phyloP scores from a whole-genome alignment of 768 basidiomycete genomes.

The Phanerodontia chrysosporium region DNA sequence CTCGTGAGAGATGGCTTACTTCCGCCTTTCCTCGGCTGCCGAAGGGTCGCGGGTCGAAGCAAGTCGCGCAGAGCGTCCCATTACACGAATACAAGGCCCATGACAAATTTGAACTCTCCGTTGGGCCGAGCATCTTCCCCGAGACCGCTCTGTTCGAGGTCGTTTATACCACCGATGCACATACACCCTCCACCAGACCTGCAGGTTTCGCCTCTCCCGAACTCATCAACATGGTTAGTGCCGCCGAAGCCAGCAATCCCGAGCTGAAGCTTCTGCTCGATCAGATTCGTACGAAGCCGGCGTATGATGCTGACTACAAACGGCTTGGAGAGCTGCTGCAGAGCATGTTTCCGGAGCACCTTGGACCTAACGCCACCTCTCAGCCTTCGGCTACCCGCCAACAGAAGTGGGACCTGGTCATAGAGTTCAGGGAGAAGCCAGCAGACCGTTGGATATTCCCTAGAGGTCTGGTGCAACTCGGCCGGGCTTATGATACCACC shows the following conservation, averaged over 20 bases:
- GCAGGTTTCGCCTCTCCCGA: slow-evolving; percentile 16
- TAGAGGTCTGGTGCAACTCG: slow-evolving; percentile 49
- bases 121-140: slow-evolving; percentile 72
- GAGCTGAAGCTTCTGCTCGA: slow-evolving; percentile 54
- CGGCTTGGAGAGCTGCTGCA: neutral
- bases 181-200: neutral
- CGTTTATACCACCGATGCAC: slow-evolving; percentile 46
- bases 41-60: slow-evolving; percentile 56
- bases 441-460: slow-evolving; percentile 69
- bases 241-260: slow-evolving; percentile 62
- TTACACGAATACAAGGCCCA: slow-evolving; percentile 63
- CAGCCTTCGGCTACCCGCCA: slow-evolving; percentile 15
- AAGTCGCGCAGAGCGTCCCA: slow-evolving; percentile 48
- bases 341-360: neutral
- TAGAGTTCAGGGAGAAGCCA: slow-evolving; percentile 64
- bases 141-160: slow-evolving; percentile 73
- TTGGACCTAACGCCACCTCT: slow-evolving; percentile 3
- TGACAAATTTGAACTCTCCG: slow-evolving; percentile 65
- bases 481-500: slow-evolving; percentile 27
- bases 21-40: slow-evolving; percentile 61
- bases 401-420: slow-evolving; percentile 66
- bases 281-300: slow-evolving; percentile 62
- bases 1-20: slow-evolving; percentile 68
- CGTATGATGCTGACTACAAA: slow-evolving; percentile 17
- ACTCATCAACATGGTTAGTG: slow-evolving; percentile 53